These are phyloP conservation scores for Leucosporidium scottii DNA, from an alignment of 768 basidiomycete species.

Conservation along the genomic window DNA sequence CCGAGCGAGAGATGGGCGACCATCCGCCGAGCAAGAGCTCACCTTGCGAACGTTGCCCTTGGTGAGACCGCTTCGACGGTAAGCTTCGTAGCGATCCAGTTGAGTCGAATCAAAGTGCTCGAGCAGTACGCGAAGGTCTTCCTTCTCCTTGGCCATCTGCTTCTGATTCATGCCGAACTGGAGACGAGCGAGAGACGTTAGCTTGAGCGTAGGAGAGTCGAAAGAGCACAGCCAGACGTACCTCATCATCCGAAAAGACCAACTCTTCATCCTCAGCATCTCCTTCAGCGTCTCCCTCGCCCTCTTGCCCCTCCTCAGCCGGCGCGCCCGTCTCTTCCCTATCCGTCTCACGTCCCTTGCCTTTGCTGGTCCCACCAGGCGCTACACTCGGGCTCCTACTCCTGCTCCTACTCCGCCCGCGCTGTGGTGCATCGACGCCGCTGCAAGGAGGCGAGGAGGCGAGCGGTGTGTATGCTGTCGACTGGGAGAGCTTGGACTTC, in stretches of 20 bases:
- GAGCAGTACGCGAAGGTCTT: constrained; percentile 63
- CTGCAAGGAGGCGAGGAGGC: not conserved
- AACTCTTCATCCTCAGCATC: constrained; percentile 29
- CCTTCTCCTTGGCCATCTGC: constrained; percentile 19
- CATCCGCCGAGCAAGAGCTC: constrained; percentile 19
- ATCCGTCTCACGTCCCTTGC: constrained; percentile 1
- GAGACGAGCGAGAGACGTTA: not conserved
- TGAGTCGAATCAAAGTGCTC: constrained; percentile 76
- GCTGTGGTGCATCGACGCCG: not conserved
- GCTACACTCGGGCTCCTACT: constrained; percentile 6
- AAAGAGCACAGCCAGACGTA: not conserved
- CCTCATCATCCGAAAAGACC: constrained; percentile 30
- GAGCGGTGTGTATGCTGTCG: not conserved
- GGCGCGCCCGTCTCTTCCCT: not conserved
- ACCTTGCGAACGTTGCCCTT: constrained; percentile 78
- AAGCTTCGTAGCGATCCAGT: constrained; percentile 83
- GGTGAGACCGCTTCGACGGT: constrained; percentile 70
- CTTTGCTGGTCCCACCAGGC: not conserved
- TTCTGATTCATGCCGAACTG: constrained; percentile 30
- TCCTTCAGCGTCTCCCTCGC: constrained; percentile 2
- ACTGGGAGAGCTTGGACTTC: no score
- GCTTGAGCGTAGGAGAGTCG: not conserved
- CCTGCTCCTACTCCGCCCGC: not conserved
- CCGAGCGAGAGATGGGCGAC: not conserved
- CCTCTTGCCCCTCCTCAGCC: not conserved